phyloP scores from a whole-genome alignment of 2,329 filamentous ascomycete genomes.

The Dothidotthia symphoricarpi region DNA sequence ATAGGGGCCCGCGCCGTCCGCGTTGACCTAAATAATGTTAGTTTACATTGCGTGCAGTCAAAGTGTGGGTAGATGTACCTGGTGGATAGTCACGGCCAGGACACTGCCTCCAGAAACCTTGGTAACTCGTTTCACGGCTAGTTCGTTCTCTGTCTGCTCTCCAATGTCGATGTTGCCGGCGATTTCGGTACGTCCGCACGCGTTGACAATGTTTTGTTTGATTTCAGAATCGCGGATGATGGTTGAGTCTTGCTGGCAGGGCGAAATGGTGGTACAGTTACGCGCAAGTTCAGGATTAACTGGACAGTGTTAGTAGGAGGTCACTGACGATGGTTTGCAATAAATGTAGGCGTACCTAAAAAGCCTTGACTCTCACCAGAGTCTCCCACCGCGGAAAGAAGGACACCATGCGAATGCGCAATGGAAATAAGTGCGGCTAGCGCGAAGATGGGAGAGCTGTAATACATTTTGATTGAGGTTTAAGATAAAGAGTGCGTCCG shows the following conservation, averaged over 20 bases:
- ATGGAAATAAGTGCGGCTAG: constrained; percentile 31
- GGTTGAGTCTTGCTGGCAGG: constrained; percentile 40
- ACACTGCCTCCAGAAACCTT: constrained; percentile 25
- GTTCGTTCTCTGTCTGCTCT: constrained; percentile 40
- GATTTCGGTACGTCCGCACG: constrained; percentile 39
- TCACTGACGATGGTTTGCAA: background rate
- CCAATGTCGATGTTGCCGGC: constrained; percentile 41
- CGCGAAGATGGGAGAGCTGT: constrained; percentile 25
- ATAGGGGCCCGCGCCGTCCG: constrained; percentile 65
- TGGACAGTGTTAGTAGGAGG: constrained; percentile 8
- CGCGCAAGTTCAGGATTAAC: constrained; percentile 37
- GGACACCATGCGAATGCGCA: constrained; percentile 34
- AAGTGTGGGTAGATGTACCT: constrained; percentile 45
- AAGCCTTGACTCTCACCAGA: constrained; percentile 35
- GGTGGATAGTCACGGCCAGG: constrained; percentile 46
- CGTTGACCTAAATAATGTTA: constrained; percentile 51
- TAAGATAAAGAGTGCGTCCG: constrained; percentile 19
- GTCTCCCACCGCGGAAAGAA: constrained; percentile 32
- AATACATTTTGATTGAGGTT: constrained; percentile 24
- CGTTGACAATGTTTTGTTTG: constrained; percentile 40
- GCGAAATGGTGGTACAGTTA: constrained; percentile 40
- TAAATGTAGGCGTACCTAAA: constrained; percentile 14
- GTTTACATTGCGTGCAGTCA: constrained; percentile 49
- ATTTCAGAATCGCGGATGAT: constrained; percentile 41
- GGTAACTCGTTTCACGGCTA: constrained; percentile 33